Evolutionary conservation across 331 rosid species (phyloP), one percentile per base, ranked within the genome.

Genomic region (Ulmus americana): DNA sequence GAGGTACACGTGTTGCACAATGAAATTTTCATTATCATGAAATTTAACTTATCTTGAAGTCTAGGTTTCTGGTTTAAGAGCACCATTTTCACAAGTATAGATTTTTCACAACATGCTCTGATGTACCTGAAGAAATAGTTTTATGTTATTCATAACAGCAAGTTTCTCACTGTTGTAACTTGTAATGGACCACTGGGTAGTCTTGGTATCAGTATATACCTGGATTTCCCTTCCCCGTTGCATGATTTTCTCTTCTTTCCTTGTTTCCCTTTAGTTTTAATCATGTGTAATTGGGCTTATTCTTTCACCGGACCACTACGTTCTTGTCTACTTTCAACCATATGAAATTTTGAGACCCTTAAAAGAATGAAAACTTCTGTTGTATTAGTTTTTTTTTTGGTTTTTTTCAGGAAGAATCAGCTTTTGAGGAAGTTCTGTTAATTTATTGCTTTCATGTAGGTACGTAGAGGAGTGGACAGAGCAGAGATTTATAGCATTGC

Each of bases 381-480:
- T 38, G 12, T 38, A 58, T 58, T n/a, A n/a, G 1, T 20, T 20
- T 20, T 20, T 20, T 20, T 20, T 20, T 20, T 20, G 28, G 3
- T 40, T 58, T 13, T 58, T 28, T 58, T 58, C 2, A 58, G 13
- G 46, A 47, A 16, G 52, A 7, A 8, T 55, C 3, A 8, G 45
- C 35, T 48, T 39, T 49, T 35, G 6, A 51, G 47, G 46, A 51
- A 64, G 58, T 64, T 11, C 3, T 8, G 35, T 46, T 66, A 47
- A 45, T 38, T 18, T 44, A 1, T 61, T 57, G 59, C 73, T 46
- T 64, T 45, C 28, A 1, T 65, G 70, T 71, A 89, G 98, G 95
- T 92, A 63, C 88, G 98, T 67, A 86, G 98, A 79, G 98, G 96
- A 45, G 83, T 79, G 63, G 95, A 89, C 75, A 85, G 86, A 82